Evolutionary conservation across 768 basidiomycete species (phyloP), one percentile per base, ranked within the genome.

Genomic region (Lactifluus hygrophoroides): DNA sequence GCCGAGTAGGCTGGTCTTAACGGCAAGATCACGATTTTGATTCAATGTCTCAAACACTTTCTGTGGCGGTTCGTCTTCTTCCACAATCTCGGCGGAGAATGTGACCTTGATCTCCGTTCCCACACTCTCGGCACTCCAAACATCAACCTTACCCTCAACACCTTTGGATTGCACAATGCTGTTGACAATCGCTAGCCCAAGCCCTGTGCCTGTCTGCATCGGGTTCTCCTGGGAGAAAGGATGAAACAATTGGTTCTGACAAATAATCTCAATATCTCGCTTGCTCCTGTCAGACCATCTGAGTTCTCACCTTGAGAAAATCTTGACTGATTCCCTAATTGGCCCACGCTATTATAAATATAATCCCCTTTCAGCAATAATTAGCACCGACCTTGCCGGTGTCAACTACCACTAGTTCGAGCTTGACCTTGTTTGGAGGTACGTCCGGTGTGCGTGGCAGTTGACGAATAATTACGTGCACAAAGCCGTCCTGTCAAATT

Each of bases 191-290:
- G 94, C 94, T 23, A 96, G 82, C 10, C 94, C 94, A 8, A 97
- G 80, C 5, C 94, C 94, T 1, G 94, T 96, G 1, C 94, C 94
- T 1, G 91, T 85, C 66, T 94, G 92, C 5, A 95, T 70, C 0
- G 94, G 93, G 64, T 95, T 94, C 71, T 96, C 94, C 74, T 97
- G 94, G 0, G 93, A 93, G 73, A 97, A 97, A 0, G 94, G 94
- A 65, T 95, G 94, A 75, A 96, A 97, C 5, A 97, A 76, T 73
- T 94, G 90, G 65, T 96, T 93, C 88, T 89, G n/a, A 45, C 16
- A 43, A 13, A 5, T 25, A 16, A n/a, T 34, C 40, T 57, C 43
- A 64, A 38, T 19, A 6, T 17, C 16, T 27, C 17, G 34, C 14
- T 21, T 37, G 28, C 9, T 16, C 7, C 35, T 10, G 25, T 17